Evolutionary conservation across 1,139 yeast species (phyloP).

Genomic region (Debaryomyces psychrophilus): DNA sequence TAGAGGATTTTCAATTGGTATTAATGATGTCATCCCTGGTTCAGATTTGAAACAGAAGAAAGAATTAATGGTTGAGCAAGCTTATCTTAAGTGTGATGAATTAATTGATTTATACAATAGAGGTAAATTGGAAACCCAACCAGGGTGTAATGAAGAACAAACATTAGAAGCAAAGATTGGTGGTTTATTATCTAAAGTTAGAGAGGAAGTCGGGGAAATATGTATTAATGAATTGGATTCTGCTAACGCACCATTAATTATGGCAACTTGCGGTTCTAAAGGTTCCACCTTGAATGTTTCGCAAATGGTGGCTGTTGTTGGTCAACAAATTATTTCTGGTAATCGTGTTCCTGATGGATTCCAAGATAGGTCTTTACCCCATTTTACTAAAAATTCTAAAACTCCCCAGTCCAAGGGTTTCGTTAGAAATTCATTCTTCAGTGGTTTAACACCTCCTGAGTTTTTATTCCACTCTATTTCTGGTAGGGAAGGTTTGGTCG

Average conservation of each 20-base stretch:
- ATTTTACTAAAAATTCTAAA: conserved; percentile 92
- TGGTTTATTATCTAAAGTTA: conserved; percentile 91
- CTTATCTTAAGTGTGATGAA: conserved; percentile 90
- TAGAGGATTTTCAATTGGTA: conserved; percentile 96
- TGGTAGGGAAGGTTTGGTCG: conserved; percentile 99
- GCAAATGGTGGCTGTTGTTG: conserved; percentile 99
- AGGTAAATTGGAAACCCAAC: conserved; percentile 95
- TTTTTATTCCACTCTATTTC: conserved; percentile 98
- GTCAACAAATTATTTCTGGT: conserved; percentile 98
- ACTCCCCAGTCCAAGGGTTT: conserved; percentile 98
- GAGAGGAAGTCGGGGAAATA: conserved; percentile 99
- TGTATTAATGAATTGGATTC: conserved; percentile 90
- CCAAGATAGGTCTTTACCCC: conserved; percentile 97
- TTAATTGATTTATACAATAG: conserved; percentile 76
- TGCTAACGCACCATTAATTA: conserved; percentile 92
- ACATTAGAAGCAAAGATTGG: conserved; percentile 97
- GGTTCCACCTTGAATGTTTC: conserved; percentile 98
- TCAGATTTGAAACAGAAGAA: conserved; percentile 72
- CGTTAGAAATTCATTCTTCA: conserved; percentile 91
- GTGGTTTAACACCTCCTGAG: conserved; percentile 95
- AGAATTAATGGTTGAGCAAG: conserved; percentile 87
- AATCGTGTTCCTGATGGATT: conserved; percentile 99
- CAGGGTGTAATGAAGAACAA: conserved; percentile 98
- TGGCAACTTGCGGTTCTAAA: conserved; percentile 99
- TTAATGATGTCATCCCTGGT: conserved; percentile 96